Evolutionary conservation across 169 alveolate genomes (phyloP).

Genomic region (Plasmodium adleri): DNA sequence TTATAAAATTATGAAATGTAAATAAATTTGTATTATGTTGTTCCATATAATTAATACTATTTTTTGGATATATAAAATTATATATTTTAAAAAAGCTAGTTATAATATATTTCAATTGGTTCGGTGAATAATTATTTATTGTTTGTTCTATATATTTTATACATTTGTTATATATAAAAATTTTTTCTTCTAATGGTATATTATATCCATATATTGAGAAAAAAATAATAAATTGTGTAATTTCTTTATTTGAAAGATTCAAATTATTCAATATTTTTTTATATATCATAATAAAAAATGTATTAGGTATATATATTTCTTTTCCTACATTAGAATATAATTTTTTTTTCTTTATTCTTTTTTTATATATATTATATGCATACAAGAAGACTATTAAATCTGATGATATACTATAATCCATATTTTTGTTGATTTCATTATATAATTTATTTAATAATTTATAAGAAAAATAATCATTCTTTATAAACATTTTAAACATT

Average conservation of each 20-base stretch:
- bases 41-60: background rate
- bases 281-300: conserved; percentile 1
- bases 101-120: conserved; percentile 18
- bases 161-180: conserved; percentile 18
- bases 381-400: conserved; percentile 36
- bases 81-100: conserved; percentile 29
- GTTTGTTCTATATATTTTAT: conserved; percentile 13
- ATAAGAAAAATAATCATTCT: conserved; percentile 36
- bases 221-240: conserved; percentile 16
- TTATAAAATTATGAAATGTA: background rate
- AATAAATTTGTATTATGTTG: background rate
- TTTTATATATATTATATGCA: conserved; percentile 41
- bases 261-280: conserved; percentile 12
- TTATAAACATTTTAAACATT: conserved; percentile 35
- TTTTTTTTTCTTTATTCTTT: conserved; percentile 10
- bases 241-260: conserved; percentile 45
- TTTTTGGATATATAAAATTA: background rate
- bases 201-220: conserved; percentile 15
- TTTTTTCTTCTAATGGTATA: conserved; percentile 14
- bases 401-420: conserved; percentile 5
- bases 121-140: conserved; percentile 21
- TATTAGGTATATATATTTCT: conserved; percentile 14
- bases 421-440: conserved; percentile 5
- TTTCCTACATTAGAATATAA: background rate
- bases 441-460: conserved; percentile 17